phyloP scores from a whole-genome alignment of 768 basidiomycete species.

The Pisolithus microcarpus region DNA sequence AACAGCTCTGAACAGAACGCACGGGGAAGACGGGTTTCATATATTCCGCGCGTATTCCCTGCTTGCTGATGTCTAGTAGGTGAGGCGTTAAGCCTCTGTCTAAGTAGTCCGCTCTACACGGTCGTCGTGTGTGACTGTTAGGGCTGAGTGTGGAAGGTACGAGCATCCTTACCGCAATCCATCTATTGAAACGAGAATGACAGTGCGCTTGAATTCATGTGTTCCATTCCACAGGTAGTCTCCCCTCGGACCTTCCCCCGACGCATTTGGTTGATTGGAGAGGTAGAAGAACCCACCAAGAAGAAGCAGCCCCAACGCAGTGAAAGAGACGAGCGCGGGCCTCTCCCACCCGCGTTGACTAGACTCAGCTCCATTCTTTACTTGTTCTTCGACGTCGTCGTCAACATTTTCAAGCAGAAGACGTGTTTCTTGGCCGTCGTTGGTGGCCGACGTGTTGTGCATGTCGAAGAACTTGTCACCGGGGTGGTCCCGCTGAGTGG shows the following conservation, averaged over 20 bases:
- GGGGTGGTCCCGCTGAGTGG: no score
- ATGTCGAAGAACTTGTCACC: background rate
- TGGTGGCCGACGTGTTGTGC: background rate
- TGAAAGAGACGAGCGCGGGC: conserved; percentile 12
- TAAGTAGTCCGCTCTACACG: conserved; percentile 71
- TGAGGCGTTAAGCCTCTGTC: conserved; percentile 83
- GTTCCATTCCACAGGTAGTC: conserved; percentile 70
- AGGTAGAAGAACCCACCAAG: conserved; percentile 8
- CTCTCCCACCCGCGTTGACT: background rate
- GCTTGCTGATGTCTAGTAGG: conserved; percentile 68
- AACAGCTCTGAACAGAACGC: conserved; percentile 17
- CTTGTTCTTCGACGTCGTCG: background rate
- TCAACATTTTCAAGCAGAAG: conserved; percentile 14
- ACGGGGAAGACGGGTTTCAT: conserved; percentile 88
- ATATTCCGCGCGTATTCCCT: conserved; percentile 81
- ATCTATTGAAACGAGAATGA: conserved; percentile 81
- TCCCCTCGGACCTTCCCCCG: conserved; percentile 8
- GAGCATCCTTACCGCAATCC: conserved; percentile 54
- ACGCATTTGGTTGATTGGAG: background rate
- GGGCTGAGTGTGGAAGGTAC: background rate
- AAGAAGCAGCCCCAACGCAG: conserved; percentile 10
- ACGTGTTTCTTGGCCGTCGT: conserved; percentile 22
- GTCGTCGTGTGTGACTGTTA: conserved; percentile 3
- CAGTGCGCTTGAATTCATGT: conserved; percentile 72
- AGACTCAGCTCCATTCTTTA: background rate